A percentile compares a stretch with the other conserved stretches of the same genome.
Evolutionary conservation across 306 rosid genomes (phyloP).

Genomic region (Acacia melanoxylon): DNA sequence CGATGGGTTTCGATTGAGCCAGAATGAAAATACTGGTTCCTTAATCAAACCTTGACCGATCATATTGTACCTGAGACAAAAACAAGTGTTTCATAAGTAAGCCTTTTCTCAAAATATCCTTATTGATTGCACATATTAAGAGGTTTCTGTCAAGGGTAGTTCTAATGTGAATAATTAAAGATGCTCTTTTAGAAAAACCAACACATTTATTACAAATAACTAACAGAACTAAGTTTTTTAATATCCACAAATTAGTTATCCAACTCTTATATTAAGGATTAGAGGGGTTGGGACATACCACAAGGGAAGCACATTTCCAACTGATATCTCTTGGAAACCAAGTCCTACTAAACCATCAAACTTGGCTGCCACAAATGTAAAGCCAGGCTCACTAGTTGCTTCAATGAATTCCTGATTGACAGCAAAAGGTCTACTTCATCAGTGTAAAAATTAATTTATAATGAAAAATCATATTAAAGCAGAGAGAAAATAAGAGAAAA

Average conservation of each 20-base stretch:
- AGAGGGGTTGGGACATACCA: conserved; percentile 46
- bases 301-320: conserved; percentile 78
- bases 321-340: conserved; percentile 93
- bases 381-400: conserved; percentile 76
- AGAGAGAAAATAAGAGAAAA: background rate
- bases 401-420: conserved; percentile 76
- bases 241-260: no score
- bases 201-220: no score
- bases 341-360: conserved; percentile 94
- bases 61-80: conserved; percentile 83
- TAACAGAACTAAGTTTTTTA: no score
- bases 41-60: conserved; percentile 70
- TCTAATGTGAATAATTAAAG: no score
- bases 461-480: background rate
- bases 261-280: no score
- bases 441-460: conserved; percentile 13
- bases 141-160: no score
- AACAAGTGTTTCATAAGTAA: conserved; percentile 6
- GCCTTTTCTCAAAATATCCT: background rate
- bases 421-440: background rate
- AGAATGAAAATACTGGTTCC: conserved; percentile 87
- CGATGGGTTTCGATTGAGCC: conserved; percentile 80
- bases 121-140: no score
- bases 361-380: conserved; percentile 70
- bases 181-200: no score